Evolutionary conservation across 257 asterid species (phyloP), one percentile per base, ranked within the genome.

Genomic region (Nicotiana benthamiana): DNA sequence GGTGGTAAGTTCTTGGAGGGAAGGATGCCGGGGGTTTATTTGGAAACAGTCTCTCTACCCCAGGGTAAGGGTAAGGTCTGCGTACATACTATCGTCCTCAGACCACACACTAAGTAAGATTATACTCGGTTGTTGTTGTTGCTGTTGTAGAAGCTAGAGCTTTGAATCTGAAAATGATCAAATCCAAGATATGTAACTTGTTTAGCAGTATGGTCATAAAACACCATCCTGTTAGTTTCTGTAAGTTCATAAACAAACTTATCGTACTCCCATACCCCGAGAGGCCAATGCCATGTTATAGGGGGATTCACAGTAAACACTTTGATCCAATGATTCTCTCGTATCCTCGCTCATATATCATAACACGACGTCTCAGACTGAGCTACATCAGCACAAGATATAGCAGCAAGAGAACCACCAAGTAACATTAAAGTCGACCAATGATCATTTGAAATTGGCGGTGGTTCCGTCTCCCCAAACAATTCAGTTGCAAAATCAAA

Each of bases 301-400:
- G 24, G 53, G 10, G 53, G 53, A n/a, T 34, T 67, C 10, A 67
- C 46, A 32, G 10, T 32, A 18, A 34, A 67, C 4, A 34, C 53
- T 67, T 67, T 67, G 53, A 67, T 67, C 75, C 75, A 67, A 34
- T 34, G 36, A 67, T 67, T 22, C 53, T n/a, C 75, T 67, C 75
- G 27, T 15, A 67, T 36, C 11, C 18, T 34, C 4, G 36, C 75
- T 54, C 75, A 67, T 9, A 67, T n/a, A 67, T 36, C 54, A 9
- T 36, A 67, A 67, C 20, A 9, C 1, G 54, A 34, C 4, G 2
- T n/a, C 48, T 18, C 2, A 67, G 53, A 28, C 53, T 2, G 5
- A 1, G 10, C 16, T 0, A 43, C 10, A 13, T 67, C 28, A 10
- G 7, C 4, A n/a, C 30, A 34, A n/a, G 75, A 67, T 5, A 36